Conservation (phyloP, 2,329 filamentous ascomycete genomes). For the Pseudogymnoascus pannorum region DNA sequence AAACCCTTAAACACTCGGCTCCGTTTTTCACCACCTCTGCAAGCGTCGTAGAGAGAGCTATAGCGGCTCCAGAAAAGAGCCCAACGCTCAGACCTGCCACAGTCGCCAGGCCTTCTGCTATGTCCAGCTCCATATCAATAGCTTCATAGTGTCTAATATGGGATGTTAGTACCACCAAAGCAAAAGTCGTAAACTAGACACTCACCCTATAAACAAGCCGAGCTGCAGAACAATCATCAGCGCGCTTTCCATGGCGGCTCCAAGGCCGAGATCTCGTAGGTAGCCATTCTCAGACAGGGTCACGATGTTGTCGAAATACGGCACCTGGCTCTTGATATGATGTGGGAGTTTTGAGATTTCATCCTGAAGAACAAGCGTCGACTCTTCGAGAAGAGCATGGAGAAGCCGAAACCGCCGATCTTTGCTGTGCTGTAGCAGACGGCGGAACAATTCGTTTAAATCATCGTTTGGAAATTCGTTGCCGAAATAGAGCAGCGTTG, state of each 20-base stretch:
- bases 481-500: constrained; percentile 40
- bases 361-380: constrained; percentile 25
- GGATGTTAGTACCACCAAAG: too few relatives aligned
- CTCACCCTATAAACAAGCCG: constrained; percentile 38
- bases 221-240: too few relatives aligned
- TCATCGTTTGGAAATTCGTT: constrained; percentile 43
- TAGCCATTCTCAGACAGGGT: too few relatives aligned
- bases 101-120: constrained; percentile 17
- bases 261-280: too few relatives aligned
- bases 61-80: constrained; percentile 36
- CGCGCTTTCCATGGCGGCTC: too few relatives aligned
- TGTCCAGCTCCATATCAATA: constrained; percentile 19
- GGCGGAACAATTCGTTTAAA: constrained; percentile 33
- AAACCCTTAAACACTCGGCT: constrained; percentile 34
- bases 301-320: too few relatives aligned
- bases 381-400: constrained; percentile 34
- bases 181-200: too few relatives aligned
- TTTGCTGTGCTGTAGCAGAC: constrained; percentile 35
- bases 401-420: constrained; percentile 30
- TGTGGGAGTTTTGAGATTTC: too few relatives aligned
- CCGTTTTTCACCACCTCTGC: too few relatives aligned
- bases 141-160: constrained; percentile 28
- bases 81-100: constrained; percentile 40
- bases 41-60: constrained; percentile 31
- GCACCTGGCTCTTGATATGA: too few relatives aligned